Evolutionary conservation across 768 basidiomycete species (phyloP), one percentile per base, ranked within the genome.

Genomic region (Mrakia hoshinonis): DNA sequence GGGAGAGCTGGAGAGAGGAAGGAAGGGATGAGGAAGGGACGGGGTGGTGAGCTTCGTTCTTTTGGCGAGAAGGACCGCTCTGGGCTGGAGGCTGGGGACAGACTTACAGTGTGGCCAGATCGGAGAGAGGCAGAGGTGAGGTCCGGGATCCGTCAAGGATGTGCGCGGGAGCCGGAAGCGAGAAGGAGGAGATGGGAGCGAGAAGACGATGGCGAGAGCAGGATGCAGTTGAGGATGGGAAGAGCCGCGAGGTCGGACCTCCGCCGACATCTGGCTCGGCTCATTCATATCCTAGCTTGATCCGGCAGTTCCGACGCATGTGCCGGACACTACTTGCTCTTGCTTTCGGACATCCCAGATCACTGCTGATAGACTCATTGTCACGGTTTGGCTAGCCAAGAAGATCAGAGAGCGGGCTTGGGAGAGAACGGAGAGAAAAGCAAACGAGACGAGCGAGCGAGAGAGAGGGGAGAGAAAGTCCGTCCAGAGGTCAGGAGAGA

Each of bases 401-500:
- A n/a, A n/a, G n/a, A n/a, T n/a, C n/a, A n/a, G 51, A n/a, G n/a
- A n/a, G n/a, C n/a, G n/a, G n/a, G n/a, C n/a, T n/a, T 52, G 51
- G 15, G 22, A 6, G 48, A 48, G 46, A 65, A 26, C 12, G 46
- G n/a, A 65, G 47, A 49, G 22, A 48, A n/a, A 48, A 9, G 20
- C 38, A 18, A 26, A 22, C 22, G 34, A 64, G 62, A 4, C 18
- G 47, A 60, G 31, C 6, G 31, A 60, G 31, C 6, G 55, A 52
- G 7, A 52, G 31, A 34, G 55, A 60, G 31, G 31, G 55, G 46
- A 48, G 64, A 66, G 63, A 62, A 60, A 62, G 61, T 62, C 61
- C 36, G n/a, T 38, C 38, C 10, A 47, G 46, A 48, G 46, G 61
- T 22, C 36, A 63, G 39, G 15, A 36, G 29, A 18, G n/a, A 26